phyloP scores from a whole-genome alignment of 179 eudicot genomes.

The Actinidia arguta region DNA sequence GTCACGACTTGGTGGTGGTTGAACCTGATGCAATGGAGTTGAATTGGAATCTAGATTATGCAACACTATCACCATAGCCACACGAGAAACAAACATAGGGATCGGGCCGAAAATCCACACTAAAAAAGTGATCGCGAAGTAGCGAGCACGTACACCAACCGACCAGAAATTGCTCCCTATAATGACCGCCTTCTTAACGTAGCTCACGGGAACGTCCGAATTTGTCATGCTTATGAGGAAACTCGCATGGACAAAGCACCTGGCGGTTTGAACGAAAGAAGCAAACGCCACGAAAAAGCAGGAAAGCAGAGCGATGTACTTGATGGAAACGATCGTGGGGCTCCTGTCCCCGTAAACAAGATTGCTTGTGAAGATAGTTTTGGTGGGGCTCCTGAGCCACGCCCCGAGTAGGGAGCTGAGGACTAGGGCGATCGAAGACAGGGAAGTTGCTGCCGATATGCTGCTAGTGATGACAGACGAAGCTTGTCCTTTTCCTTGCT shows the following conservation, averaged over 20 bases:
- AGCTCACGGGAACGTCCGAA: constrained; percentile 36
- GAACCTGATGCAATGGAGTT: constrained; percentile 24
- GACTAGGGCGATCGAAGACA: constrained; percentile 51
- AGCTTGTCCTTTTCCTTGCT: constrained; percentile 38
- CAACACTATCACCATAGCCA: constrained; percentile 43
- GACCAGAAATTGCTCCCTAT: constrained; percentile 54
- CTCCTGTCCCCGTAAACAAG: constrained; percentile 35
- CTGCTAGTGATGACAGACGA: constrained; percentile 46
- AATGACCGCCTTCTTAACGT: constrained; percentile 43
- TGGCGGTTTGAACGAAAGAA: constrained; percentile 38
- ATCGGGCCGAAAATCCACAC: constrained; percentile 76
- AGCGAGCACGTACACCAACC: constrained; percentile 55
- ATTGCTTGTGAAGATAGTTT: background rate
- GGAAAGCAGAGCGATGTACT: constrained; percentile 45
- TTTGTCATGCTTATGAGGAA: constrained; percentile 26
- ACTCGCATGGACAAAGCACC: constrained; percentile 54
- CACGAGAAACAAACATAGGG: constrained; percentile 55
- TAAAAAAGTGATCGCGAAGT: constrained; percentile 53
- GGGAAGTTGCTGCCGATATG: constrained; percentile 48
- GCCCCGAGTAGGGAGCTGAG: constrained; percentile 58
- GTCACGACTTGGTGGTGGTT: background rate
- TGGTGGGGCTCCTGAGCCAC: constrained; percentile 1
- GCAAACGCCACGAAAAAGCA: constrained; percentile 65
- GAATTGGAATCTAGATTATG: constrained; percentile 50
- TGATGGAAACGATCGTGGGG: constrained; percentile 37